Conservation (phyloP, 2,329 filamentous ascomycete species). For the Fusarium keratoplasticum region DNA sequence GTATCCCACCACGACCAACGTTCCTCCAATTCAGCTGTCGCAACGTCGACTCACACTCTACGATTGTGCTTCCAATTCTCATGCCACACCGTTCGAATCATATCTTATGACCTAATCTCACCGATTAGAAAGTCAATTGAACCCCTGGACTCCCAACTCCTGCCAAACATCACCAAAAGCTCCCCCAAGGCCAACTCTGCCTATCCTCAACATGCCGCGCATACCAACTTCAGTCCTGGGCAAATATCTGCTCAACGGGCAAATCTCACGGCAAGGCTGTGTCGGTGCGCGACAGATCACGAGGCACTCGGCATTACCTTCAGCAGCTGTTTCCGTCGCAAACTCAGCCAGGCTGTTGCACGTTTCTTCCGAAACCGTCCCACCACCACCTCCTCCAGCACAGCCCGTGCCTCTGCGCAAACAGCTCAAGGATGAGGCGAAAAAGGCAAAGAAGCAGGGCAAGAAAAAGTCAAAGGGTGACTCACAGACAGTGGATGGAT, state of each 20-base stretch:
- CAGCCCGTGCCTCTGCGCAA: conserved; percentile 71
- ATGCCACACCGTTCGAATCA: neutral
- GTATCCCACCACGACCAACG: conserved; percentile 9
- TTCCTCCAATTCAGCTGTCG: conserved; percentile 4
- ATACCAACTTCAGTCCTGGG: conserved; percentile 58
- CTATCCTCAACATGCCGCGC: conserved; percentile 54
- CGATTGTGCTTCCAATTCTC: neutral
- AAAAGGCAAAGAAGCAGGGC: conserved; percentile 75
- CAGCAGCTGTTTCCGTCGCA: conserved; percentile 15
- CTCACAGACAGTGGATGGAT: conserved; percentile 70
- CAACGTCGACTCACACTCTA: conserved; percentile 1
- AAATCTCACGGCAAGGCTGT: conserved; percentile 57
- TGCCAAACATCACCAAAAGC: neutral
- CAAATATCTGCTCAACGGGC: conserved; percentile 62
- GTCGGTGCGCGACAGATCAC: conserved; percentile 38
- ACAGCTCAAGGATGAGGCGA: conserved; percentile 77
- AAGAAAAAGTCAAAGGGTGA: conserved; percentile 60
- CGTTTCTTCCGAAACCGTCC: conserved; percentile 41
- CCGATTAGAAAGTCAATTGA: neutral
- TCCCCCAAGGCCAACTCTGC: neutral
- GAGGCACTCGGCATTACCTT: conserved; percentile 28
- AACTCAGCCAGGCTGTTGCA: conserved; percentile 46
- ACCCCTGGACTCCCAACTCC: neutral
- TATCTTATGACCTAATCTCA: neutral
- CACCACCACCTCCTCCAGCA: conserved; percentile 32